Percentiles rank a stretch among this genome's conserved stretches.
Evolutionary conservation across 1,284 basidiomycete species (phyloP).

Genomic region (Austroboletus novae-zelandiae): DNA sequence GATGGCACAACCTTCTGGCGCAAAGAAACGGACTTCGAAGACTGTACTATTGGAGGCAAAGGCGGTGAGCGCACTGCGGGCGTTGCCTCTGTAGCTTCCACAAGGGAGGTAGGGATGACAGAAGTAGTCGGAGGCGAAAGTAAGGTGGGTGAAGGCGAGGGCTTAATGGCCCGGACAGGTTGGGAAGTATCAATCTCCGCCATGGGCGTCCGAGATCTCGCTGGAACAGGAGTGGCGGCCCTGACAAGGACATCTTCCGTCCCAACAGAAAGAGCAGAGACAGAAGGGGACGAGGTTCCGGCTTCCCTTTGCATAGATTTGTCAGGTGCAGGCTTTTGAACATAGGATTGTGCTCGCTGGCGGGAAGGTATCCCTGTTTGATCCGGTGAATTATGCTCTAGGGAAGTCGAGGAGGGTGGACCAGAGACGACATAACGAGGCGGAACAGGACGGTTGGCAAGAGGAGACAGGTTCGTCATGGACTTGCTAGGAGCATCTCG

Average conservation of each 20-base stretch:
- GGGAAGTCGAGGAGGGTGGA: slow-evolving; percentile 42
- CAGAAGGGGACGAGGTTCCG: slow-evolving; percentile 2
- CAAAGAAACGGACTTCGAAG: slow-evolving; percentile 19
- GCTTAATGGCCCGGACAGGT: slow-evolving; percentile 2
- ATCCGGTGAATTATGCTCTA: slow-evolving; percentile 29
- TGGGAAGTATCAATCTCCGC: slow-evolving; percentile 8
- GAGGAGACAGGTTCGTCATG: slow-evolving; percentile 42
- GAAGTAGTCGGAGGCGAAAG: slow-evolving; percentile 8
- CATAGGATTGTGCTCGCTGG: slow-evolving; percentile 28
- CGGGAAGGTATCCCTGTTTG: slow-evolving; percentile 19
- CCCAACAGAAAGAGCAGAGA: slow-evolving; percentile 5
- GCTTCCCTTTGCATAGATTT: slow-evolving; percentile 16
- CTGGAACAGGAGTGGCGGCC: slow-evolving; percentile 1
- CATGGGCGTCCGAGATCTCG: slow-evolving; percentile 3
- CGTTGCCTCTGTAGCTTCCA: neutral
- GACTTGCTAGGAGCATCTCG: slow-evolving; percentile 34
- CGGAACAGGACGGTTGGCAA: slow-evolving; percentile 56
- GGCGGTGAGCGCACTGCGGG: slow-evolving; percentile 3
- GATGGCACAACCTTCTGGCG: slow-evolving; percentile 5
- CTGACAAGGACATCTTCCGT: slow-evolving; percentile 1
- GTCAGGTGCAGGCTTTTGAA: slow-evolving; percentile 33
- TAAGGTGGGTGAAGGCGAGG: slow-evolving; percentile 4
- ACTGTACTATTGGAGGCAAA: slow-evolving; percentile 6
- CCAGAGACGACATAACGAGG: slow-evolving; percentile 40
- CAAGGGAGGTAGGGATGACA: slow-evolving; percentile 2